phyloP scores from a whole-genome alignment of 768 basidiomycete species.

The Russula emetica region DNA sequence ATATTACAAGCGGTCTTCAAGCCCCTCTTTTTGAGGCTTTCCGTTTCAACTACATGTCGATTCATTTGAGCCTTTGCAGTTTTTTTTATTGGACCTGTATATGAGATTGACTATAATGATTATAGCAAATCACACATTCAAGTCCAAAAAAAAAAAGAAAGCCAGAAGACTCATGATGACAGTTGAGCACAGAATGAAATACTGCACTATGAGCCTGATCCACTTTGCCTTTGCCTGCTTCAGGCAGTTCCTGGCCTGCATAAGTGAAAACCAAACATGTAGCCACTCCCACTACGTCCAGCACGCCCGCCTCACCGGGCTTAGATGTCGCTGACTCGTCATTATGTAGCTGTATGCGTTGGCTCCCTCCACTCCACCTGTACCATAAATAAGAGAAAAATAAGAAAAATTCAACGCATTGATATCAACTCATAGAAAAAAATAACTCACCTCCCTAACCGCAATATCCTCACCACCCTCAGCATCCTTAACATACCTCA shows the following conservation, averaged over 20 bases:
- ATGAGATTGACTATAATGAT: no score
- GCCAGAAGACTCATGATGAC: no score
- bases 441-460: conserved; percentile 46
- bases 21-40: no score
- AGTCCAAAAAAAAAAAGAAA: no score
- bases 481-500: conserved; percentile 6
- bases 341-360: background rate
- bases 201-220: no score
- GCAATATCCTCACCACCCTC: conserved; percentile 53
- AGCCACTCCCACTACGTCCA: background rate
- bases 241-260: no score
- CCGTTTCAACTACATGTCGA: no score
- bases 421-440: background rate
- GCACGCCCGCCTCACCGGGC: background rate
- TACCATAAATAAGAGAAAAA: background rate
- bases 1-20: background rate
- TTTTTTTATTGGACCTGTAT: no score
- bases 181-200: no score
- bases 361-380: conserved; percentile 21
- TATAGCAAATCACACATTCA: no score
- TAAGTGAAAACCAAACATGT: background rate
- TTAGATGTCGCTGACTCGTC: background rate
- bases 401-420: background rate
- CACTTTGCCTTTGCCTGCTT: no score
- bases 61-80: no score